Evolutionary conservation across 2,329 filamentous ascomycete genomes (phyloP).

Genomic region (Hymenoscyphus occultus): DNA sequence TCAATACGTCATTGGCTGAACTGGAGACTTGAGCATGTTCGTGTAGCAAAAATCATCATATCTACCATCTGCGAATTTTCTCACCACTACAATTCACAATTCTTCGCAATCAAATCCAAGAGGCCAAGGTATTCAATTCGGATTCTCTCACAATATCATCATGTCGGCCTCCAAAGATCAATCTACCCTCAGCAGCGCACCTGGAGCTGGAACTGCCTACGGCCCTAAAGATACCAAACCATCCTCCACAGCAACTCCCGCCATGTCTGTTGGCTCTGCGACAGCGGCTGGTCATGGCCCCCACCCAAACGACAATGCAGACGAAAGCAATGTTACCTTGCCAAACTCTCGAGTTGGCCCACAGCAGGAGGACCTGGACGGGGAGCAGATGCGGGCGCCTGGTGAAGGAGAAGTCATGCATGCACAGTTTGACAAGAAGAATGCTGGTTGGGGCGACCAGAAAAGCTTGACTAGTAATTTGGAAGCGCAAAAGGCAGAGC

Average conservation of each 20-base stretch:
- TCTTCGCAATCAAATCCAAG: not conserved
- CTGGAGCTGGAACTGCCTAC: constrained; percentile 29
- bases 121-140: constrained; percentile 1
- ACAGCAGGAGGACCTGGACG: constrained; percentile 34
- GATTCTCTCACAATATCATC: not conserved
- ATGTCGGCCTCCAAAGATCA: constrained; percentile 35
- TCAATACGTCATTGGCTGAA: constrained; percentile 16
- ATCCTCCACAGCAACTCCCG: constrained; percentile 29
- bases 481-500: constrained; percentile 36
- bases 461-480: constrained; percentile 32
- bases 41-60: not conserved
- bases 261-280: constrained; percentile 30
- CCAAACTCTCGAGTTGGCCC: constrained; percentile 30
- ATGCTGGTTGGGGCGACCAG: constrained; percentile 35
- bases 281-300: constrained; percentile 34
- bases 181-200: constrained; percentile 28
- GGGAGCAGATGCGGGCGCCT: constrained; percentile 33
- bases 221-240: constrained; percentile 26
- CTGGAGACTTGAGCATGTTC: not conserved
- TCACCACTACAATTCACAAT: not conserved
- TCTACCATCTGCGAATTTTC: not conserved
- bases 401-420: constrained; percentile 35
- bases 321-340: constrained; percentile 30
- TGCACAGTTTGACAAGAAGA: constrained; percentile 35
- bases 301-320: constrained; percentile 33